Evolutionary conservation across 1,284 basidiomycete genomes (phyloP).

Genomic region (Vanrija sp.): DNA sequence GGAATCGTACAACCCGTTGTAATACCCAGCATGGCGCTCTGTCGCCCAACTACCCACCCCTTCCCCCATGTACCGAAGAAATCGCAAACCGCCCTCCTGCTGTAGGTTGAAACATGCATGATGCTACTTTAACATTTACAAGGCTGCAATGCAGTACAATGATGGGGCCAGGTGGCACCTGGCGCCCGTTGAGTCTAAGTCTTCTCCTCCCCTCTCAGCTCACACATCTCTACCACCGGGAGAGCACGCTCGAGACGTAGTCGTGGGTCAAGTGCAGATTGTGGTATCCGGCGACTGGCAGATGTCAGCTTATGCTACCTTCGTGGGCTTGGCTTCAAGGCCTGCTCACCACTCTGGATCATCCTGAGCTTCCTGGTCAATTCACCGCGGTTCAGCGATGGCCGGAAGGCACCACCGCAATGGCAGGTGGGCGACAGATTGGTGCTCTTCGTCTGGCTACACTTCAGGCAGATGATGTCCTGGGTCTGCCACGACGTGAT

Average conservation of each 20-base stretch:
- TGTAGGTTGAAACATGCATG: conserved; percentile 8
- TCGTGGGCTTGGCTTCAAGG: not conserved
- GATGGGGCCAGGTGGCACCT: not conserved
- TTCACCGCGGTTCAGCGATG: conserved; percentile 67
- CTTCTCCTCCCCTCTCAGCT: not conserved
- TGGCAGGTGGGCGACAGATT: conserved; percentile 80
- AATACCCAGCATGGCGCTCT: not conserved
- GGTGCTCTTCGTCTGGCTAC: conserved; percentile 80
- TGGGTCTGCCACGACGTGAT: conserved; percentile 80
- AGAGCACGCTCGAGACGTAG: conserved; percentile 37
- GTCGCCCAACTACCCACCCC: not conserved
- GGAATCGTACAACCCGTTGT: not conserved
- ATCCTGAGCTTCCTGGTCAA: conserved; percentile 66
- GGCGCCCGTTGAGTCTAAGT: not conserved
- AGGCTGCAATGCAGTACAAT: not conserved
- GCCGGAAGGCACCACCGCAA: conserved; percentile 79
- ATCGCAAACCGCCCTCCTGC: not conserved
- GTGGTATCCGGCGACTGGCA: conserved; percentile 45
- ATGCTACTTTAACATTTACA: conserved; percentile 6
- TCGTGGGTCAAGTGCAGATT: conserved; percentile 40
- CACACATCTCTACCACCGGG: conserved; percentile 30
- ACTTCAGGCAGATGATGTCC: conserved; percentile 75
- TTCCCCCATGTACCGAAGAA: too few relatives aligned
- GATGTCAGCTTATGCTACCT: not conserved
- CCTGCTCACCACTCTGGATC: conserved; percentile 60